Evolutionary conservation across 1,139 yeast species (phyloP), one percentile per base, ranked within the genome.

Genomic region (Yamadazyma spencermartinsiae): DNA sequence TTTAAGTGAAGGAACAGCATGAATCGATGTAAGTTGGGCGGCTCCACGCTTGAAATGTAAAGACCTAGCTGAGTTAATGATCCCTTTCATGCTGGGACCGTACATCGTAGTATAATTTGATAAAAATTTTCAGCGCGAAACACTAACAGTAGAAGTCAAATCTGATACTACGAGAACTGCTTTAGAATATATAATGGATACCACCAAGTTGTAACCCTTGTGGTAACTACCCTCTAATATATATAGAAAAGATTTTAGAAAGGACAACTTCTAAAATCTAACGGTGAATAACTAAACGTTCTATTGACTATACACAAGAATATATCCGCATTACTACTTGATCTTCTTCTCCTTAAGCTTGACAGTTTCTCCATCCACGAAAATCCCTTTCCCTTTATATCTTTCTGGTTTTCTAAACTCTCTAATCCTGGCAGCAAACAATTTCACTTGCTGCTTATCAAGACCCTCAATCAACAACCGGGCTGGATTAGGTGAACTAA

Each of bases 361-460:
- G 60, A 92, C 84, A 38, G 95, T 89, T 67, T 92, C 98, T 55
- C 82, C 85, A 62, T 90, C 87, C 39, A 94, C 85, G 58, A 85
- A 94, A 39, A 94, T 86, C 56, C 99, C 99, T 65, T 94, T 94
- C 58, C 98, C 98, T 67, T 94, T 94, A 64, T 94, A 94, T 29
- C 98, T 97, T 66, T 94, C 99, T 29, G 99, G 99, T 45, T 95
- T 95, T 62, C 88, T 86, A 71, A 79, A 80, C 52, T 79, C 80
- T 61, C 98, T 82, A 50, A 94, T 76, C 41, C 80, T 78, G 15
- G 96, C 96, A 14, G 98, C 98, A 62, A 88, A 86, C 43, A 84
- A 74, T 55, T 82, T 85, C 30, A 94, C 92, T 56, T 83, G 83
- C 61, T 90, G 96, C 63, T 87, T 86, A 64, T 92, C 84, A 35